Evolutionary conservation across 345 rosid genomes (phyloP), one percentile per base, ranked within the genome.

Genomic region (Sonneratia caseolaris): DNA sequence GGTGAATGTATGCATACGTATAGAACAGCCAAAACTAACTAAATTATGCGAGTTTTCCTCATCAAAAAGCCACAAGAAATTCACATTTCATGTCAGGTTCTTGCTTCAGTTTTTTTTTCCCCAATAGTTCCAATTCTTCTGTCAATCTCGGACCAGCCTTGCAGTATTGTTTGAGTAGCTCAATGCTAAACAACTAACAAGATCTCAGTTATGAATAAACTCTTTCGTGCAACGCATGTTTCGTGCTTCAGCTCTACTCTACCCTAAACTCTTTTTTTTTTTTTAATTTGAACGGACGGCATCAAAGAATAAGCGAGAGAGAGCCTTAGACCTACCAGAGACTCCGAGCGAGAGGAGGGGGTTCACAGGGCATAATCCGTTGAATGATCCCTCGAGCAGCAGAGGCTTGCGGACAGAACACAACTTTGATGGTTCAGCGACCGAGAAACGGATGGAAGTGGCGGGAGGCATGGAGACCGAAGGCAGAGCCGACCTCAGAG

Each of bases 401-500:
- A 68, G 68, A 57, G 73, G 79, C 43, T 75, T 72, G 24, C 73
- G 61, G 75, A 75, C 72, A 76, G 77, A 49, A 81, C 70, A 53
- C 2, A 64, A 76, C 67, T 71, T 77, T 74, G 72, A 53, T 76
- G 74, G 57, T 55, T 78, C 72, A 7, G 82, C 61, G 0, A 82
- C 35, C 18, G 88, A 79, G 48, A 85, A 45, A 43, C 84, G 86
- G 37, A 81, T 12, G 2, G 90, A 72, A 68, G 81, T 61, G 47
- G 77, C 65, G 2, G 74, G 70, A 45, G 75, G 12, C 59, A 67
- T 22, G 32, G 78, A 68, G 36, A 65, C 56, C 42, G 91, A 84
- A 21, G 97, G 93, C 24, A 89, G 87, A 42, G 91, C 86, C 62
- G 91, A 80, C 68, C 68, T 77, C 43, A 93, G 82, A 61, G 93